A percentile compares a stretch with the other conserved stretches of the same genome.
phyloP scores from a whole-genome alignment of 176 grass and related monocot species.

The Tuctoria greenei region DNA sequence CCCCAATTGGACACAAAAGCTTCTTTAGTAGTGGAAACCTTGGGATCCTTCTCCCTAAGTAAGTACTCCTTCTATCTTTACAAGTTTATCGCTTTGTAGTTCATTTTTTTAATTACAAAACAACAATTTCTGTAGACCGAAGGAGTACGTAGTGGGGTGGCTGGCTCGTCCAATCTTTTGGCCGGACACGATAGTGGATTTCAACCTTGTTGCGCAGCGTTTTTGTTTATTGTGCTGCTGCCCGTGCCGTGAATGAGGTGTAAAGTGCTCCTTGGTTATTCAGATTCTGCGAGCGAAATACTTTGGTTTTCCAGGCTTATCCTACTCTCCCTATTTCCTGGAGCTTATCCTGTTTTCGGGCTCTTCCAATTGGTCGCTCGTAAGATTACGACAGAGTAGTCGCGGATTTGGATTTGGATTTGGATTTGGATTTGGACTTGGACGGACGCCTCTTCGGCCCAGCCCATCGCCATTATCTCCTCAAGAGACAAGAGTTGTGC shows the following conservation, averaged over 20 bases:
- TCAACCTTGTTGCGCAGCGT: background rate
- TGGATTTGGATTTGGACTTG: too few relatives aligned
- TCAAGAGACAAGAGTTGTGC: background rate
- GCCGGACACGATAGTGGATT: background rate
- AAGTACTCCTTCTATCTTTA: too few relatives aligned
- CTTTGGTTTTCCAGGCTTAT: too few relatives aligned
- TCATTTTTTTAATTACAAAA: too few relatives aligned
- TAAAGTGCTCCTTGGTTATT: too few relatives aligned
- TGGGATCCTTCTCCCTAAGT: background rate
- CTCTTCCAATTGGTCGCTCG: background rate
- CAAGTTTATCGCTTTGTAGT: too few relatives aligned
- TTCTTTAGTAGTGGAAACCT: background rate
- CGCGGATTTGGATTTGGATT: too few relatives aligned
- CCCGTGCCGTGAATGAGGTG: background rate
- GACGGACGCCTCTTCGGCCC: background rate
- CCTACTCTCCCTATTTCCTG: too few relatives aligned
- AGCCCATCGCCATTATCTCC: background rate
- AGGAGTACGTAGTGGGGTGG: too few relatives aligned
- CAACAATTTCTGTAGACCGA: too few relatives aligned
- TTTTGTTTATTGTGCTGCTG: background rate
- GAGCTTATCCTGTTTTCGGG: background rate
- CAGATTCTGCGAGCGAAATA: background rate
- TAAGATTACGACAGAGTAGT: background rate
- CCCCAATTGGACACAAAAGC: conserved; percentile 7
- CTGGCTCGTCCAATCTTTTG: background rate